Base-by-base conservation (phyloP, 208 protist species). In the Leishmania turanica region DNA sequence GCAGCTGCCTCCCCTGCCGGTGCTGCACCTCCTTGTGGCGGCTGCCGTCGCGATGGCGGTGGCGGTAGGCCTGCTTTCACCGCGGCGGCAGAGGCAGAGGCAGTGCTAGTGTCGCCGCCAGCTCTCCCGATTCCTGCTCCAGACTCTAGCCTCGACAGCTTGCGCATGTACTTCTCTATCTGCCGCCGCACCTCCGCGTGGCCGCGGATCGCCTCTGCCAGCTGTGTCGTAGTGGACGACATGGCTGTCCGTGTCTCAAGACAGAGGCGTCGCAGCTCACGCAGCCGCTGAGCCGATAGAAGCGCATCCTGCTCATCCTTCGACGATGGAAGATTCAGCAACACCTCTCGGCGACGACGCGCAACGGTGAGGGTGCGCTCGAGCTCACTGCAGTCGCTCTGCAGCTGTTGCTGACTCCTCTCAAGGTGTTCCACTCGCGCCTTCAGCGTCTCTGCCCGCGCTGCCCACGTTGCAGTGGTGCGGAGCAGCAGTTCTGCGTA, bases 151-250 rank as follows among this genome's bases (percentile, higher is more conserved):
- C 87, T 86, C 21, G 84, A 66, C 62, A 95, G 65, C 77, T 92
- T 94, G 40, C 86, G 85, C n/a, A 47, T 83, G 78, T 93, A 93
- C 78, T 90, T 91, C 37, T 91, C 89, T 31, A 92, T 84, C 66
- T 94, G 83, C 42, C 80, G 75, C 56, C 88, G 78, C 54, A 95
- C 74, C 68, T 87, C 79, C 24, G 77, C 77, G n/a, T 87, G 79
- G 27, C 91, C 86, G 13, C 90, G 88, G 8, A 87, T 84, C 7
- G 86, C 80, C 27, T 80, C 74, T 13, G 91, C 90, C 58, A 95
- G 82, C 70, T 95, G 87, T 17, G 74, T 76, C 9, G 93, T 93
- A 3, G 87, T 78, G n/a, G 64, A 75, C n/a, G 84, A 71, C 47
- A 90, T 79, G 45, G 86, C 79, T 0, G 76, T 53, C 56, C 90